A percentile compares a stretch with the other conserved stretches of the same genome.
Conservation (phyloP, 2,329 filamentous ascomycete genomes). For the Aspergillus novofumigatus region DNA sequence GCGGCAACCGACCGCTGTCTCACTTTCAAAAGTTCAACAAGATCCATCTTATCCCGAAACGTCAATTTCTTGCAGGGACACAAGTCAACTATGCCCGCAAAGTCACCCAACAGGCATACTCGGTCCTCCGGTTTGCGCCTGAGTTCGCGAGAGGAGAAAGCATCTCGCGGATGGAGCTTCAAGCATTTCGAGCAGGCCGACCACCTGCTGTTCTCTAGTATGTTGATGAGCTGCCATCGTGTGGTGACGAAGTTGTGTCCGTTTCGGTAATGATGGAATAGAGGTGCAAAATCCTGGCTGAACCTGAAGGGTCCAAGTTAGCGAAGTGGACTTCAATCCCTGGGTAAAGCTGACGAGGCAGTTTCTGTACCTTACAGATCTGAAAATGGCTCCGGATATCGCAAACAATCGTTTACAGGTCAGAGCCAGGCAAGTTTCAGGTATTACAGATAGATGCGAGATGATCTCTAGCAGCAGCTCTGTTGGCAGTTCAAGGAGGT, state of each 20-base stretch:
- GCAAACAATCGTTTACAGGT: conserved; percentile 35
- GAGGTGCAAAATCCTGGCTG: conserved; percentile 35
- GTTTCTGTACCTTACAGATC: not conserved
- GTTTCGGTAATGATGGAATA: conserved; percentile 38
- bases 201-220: conserved; percentile 35
- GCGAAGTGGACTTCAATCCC: conserved; percentile 28
- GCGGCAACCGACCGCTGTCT: conserved; percentile 24
- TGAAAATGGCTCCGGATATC: conserved; percentile 29
- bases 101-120: conserved; percentile 30
- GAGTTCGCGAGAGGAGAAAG: conserved; percentile 32
- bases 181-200: conserved; percentile 34
- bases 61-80: conserved; percentile 40
- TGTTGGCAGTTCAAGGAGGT: conserved; percentile 35
- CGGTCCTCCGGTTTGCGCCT: conserved; percentile 29
- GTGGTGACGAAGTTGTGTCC: conserved; percentile 33
- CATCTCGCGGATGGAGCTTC: conserved; percentile 34
- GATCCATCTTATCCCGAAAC: conserved; percentile 34
- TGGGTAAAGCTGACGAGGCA: not conserved
- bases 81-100: conserved; percentile 36
- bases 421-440: conserved; percentile 35
- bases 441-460: conserved; percentile 31
- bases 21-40: conserved; percentile 30
- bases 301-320: conserved; percentile 14
- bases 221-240: conserved; percentile 34
- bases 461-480: conserved; percentile 36